Evolutionary conservation across 2,329 filamentous ascomycete genomes (phyloP).

Genomic region (Pyrenochaeta sp.): DNA sequence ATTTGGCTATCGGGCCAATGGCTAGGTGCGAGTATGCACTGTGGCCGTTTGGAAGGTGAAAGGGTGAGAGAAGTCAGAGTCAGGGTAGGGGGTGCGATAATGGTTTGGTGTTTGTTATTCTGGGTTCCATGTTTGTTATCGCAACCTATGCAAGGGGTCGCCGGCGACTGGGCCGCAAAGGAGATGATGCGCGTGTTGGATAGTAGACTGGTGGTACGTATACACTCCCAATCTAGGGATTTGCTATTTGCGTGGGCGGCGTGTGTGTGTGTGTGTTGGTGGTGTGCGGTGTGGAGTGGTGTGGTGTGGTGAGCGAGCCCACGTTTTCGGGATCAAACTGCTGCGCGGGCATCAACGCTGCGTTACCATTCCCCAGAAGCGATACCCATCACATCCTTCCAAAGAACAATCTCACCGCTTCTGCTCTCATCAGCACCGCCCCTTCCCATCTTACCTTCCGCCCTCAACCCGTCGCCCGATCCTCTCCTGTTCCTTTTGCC

Average conservation of each 20-base stretch:
- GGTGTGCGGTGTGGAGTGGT: neutral
- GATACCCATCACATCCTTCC: too few relatives aligned
- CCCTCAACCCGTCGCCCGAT: neutral
- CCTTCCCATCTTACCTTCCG: neutral
- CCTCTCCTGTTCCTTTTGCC: neutral
- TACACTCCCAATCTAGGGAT: too few relatives aligned
- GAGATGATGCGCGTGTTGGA: neutral
- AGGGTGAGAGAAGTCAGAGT: too few relatives aligned
- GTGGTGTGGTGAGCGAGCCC: neutral
- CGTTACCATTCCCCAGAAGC: neutral
- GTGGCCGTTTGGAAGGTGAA: constrained; percentile 5
- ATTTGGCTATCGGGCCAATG: constrained; percentile 4
- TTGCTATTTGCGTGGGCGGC: neutral
- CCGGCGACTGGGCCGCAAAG: neutral
- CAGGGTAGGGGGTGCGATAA: too few relatives aligned
- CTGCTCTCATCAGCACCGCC: constrained; percentile 1
- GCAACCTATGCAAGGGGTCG: constrained; percentile 4
- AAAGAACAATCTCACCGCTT: neutral
- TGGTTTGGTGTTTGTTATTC: constrained; percentile 1
- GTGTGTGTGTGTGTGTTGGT: too few relatives aligned
- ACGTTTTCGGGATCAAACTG: constrained; percentile 2
- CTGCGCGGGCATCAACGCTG: neutral
- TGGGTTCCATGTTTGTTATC: neutral
- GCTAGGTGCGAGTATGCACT: constrained; percentile 1
- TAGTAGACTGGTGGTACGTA: too few relatives aligned